Evolutionary conservation across 2,329 filamentous ascomycete species (phyloP).

Genomic region (Neonectria hederae): DNA sequence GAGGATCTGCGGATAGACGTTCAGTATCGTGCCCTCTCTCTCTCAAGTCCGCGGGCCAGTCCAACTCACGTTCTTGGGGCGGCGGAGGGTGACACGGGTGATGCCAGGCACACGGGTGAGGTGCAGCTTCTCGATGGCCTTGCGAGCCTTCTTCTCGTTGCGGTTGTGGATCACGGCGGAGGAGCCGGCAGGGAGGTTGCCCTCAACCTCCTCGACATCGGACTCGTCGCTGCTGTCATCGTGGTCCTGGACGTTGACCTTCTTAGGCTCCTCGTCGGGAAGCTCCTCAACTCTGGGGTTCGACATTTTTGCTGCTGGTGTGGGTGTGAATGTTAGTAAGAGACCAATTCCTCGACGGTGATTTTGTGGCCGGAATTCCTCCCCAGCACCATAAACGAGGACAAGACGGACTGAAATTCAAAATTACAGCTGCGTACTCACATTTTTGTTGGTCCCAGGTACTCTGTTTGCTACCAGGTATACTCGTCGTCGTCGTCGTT

Average conservation of each 20-base stretch:
- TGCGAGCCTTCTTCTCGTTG: constrained; percentile 99
- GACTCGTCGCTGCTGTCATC: constrained; percentile 77
- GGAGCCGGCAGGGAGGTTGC: constrained; percentile 81
- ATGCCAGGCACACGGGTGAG: constrained; percentile 96
- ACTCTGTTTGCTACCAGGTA: constrained; percentile 45
- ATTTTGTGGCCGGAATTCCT: constrained; percentile 32
- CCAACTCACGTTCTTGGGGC: constrained; percentile 95
- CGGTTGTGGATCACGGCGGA: constrained; percentile 94
- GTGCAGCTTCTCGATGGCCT: constrained; percentile 98
- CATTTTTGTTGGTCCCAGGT: constrained; percentile 49
- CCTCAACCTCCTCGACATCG: constrained; percentile 85
- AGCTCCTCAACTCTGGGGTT: constrained; percentile 98
- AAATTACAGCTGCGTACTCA: constrained; percentile 44
- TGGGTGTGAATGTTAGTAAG: constrained; percentile 43
- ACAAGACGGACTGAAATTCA: constrained; percentile 18
- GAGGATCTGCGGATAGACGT: constrained; percentile 74
- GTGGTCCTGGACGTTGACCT: constrained; percentile 80
- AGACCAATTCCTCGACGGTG: constrained; percentile 32
- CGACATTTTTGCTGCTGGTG: constrained; percentile 76
- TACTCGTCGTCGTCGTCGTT: constrained; percentile 47
- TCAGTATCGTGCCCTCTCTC: constrained; percentile 35
- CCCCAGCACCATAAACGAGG: constrained; percentile 29
- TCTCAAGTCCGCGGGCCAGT: constrained; percentile 5
- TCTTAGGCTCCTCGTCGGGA: constrained; percentile 87
- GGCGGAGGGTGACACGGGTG: constrained; percentile 95